Evolutionary conservation across 495 filamentous ascomycete genomes (phyloP), one percentile per base, ranked within the genome.

Genomic region (Annulohypoxylon maeteangense): DNA sequence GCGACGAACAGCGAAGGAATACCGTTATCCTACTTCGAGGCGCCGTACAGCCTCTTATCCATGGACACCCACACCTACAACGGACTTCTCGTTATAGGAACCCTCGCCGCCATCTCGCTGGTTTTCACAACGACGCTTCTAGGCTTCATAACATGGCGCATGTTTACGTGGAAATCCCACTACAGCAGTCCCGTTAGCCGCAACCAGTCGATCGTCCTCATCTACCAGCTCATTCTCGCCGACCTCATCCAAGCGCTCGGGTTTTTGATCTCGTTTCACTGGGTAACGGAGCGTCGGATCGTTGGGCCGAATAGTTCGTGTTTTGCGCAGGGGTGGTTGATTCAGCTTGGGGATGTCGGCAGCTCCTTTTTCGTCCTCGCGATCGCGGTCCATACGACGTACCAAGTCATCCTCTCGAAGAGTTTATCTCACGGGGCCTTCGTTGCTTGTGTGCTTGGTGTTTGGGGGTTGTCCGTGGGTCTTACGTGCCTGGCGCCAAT

Each of bases 121-220:
- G 31, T 86, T 6, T 83, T 84, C 42, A 84, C 83, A 4, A 31
- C 76, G 5, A 11, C 53, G 11, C 78, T 87, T 10, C 72, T 86
- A n/a, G 44, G 56, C 2, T 87, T 87, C 77, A 82, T 87, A 40
- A 85, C 83, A 23, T 85, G 82, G 70, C 83, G 85, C 31, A 79
- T 87, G 59, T 56, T 87, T n/a, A 84, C 81, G 67, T 87, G 84
- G 85, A 79, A 81, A 22, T 75, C 73, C 18, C 83, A 78, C 62
- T 85, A 85, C 59, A 55, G 76, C 18, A 74, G 80, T 20, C 76
- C 78, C 42, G 70, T 82, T 40, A 78, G 81, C 69, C 87, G 86
- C 78, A 90, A 90, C 68, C 88, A 91, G 70, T 88, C 86, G 47
- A 81, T 91, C 36, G 64, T 90, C n/a, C 81, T 91, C 2, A 90